Percentiles rank a stretch among this genome's conserved stretches.
Conservation (phyloP, 257 asterid genomes). For the Rubia yunnanensis region DNA sequence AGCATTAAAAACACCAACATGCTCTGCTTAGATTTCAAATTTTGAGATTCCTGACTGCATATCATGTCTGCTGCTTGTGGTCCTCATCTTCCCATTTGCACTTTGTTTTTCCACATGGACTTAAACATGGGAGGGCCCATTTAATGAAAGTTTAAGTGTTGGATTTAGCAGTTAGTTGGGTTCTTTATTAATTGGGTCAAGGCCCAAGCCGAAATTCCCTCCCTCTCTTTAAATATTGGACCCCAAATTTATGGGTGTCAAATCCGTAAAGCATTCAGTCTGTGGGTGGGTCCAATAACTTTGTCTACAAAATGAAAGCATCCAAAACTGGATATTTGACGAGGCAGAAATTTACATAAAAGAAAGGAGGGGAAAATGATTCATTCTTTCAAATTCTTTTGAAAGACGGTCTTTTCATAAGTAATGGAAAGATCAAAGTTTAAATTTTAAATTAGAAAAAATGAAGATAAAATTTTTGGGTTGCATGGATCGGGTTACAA, state of each 20-base stretch:
- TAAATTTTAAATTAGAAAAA: no score
- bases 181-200: not conserved
- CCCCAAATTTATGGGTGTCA: not conserved
- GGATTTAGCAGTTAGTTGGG: not conserved
- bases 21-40: not conserved
- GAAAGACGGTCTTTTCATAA: no score
- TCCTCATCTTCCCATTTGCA: constrained; percentile 1
- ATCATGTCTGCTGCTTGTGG: not conserved
- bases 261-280: not conserved
- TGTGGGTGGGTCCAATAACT: not conserved
- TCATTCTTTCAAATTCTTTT: no score
- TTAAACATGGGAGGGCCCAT: not conserved
- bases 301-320: not conserved
- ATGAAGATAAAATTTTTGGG: no score
- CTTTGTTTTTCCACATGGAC: not conserved
- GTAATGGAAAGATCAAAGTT: no score
- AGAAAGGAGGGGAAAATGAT: no score
- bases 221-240: not conserved
- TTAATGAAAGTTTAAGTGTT: not conserved
- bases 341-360: no score
- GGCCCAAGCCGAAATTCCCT: constrained; percentile 1
- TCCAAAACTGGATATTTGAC: no score
- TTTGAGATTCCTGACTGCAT: not conserved
- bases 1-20: not conserved
- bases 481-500: no score